phyloP scores from a whole-genome alignment of 495 filamentous ascomycete species.

The Clohesyomyces aquaticus region DNA sequence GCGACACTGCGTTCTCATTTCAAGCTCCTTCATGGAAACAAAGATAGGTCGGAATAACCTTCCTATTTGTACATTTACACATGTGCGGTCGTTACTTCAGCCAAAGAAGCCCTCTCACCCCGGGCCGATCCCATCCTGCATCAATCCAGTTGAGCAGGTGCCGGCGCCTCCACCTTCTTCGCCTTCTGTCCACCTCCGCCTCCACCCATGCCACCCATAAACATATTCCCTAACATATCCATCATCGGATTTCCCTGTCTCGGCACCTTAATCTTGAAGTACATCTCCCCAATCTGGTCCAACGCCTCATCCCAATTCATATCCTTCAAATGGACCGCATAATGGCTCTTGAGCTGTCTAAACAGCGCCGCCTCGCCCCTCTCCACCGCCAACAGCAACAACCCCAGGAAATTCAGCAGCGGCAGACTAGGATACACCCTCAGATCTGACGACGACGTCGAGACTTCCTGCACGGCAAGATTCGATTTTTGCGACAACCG shows the following conservation, averaged over 20 bases:
- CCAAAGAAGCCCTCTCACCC: no score
- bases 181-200: conserved; percentile 29
- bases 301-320: conserved; percentile 81
- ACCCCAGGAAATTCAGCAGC: conserved; percentile 86
- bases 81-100: no score
- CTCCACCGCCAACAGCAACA: conserved; percentile 82
- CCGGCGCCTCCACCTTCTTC: conserved; percentile 43
- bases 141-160: conserved; percentile 59
- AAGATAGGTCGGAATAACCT: no score
- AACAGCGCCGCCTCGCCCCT: conserved; percentile 80
- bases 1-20: no score
- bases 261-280: conserved; percentile 92
- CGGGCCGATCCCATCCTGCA: no score
- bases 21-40: no score
- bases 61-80: no score
- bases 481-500: conserved; percentile 69
- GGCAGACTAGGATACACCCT: conserved; percentile 86
- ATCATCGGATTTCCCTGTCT: conserved; percentile 85
- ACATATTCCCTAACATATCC: conserved; percentile 96
- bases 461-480: conserved; percentile 79
- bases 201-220: conserved; percentile 53
- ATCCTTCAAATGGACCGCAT: conserved; percentile 74
- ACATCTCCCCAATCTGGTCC: conserved; percentile 90
- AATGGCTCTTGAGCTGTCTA: conserved; percentile 79
- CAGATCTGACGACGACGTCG: conserved; percentile 71